Evolutionary conservation across 805 yeast genomes (phyloP), one percentile per base, ranked within the genome.

Genomic region (Zygosaccharomyces lentus): DNA sequence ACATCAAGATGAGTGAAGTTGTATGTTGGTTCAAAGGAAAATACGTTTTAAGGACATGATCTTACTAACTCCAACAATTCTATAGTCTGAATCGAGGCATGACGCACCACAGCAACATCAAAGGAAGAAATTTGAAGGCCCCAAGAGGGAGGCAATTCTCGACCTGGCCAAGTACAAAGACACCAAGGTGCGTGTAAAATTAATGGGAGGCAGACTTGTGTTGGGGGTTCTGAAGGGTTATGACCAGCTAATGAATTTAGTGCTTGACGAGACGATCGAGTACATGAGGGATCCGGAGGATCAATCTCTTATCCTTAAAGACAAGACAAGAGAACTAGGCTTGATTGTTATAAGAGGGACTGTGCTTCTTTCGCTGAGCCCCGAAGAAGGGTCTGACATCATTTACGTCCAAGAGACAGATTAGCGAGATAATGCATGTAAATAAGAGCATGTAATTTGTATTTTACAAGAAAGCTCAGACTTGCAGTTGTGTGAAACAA

Each of bases 291-390:
- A 82, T 51, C 75, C 82, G n/a, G 82, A 78, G 29, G 87, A 82
- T 47, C 80, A 77, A 24, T 70, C 75, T 12, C 65, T 73, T 2
- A 51, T 51, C 17, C 69, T 73, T 54, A 77, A 78, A 37, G 77
- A 69, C 38, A 66, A 80, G 53, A 81, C 85, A 1, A 78, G 97
- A 61, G 67, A 71, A 3, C 71, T 89, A 41, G 96, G 95, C 0
- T 71, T 77, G 29, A 89, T 88, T 17, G 91, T 91, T 36, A 87
- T 86, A 6, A 81, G 96, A 67, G 95, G 97, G 10, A 89, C 95
- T 3, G 73, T 82, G 45, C 66, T 91, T 47, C 75, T 86, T 55
- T 62, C 66, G 10, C 48, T 64, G 29, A 59, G 68, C 45, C 66
- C 68, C 13, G 48, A 54, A 9, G 63, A 61, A 19, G 67, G 68